Percentiles rank a stretch among this genome's conserved stretches.
phyloP scores from a whole-genome alignment of 2,329 filamentous ascomycete genomes.

The Phoma herbarum region DNA sequence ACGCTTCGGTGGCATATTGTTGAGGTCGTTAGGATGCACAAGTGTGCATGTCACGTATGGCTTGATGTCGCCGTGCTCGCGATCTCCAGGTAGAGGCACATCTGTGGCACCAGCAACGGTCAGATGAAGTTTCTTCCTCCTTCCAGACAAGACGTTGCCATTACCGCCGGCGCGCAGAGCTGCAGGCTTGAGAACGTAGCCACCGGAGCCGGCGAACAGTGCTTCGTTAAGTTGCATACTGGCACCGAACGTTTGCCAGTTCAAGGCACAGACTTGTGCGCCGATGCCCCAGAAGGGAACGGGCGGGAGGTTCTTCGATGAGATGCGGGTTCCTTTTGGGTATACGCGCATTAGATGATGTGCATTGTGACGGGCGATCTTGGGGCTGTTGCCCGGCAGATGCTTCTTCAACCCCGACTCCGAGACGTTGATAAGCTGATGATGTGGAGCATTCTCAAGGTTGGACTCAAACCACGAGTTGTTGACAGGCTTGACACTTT shows the following conservation, averaged over 20 bases:
- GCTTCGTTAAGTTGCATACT: conserved; percentile 75
- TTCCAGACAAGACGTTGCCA: conserved; percentile 58
- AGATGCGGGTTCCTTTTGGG: conserved; percentile 74
- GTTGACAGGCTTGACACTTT: conserved; percentile 72
- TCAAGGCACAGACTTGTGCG: conserved; percentile 74
- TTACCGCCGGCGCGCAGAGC: conserved; percentile 65
- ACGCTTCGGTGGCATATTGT: conserved; percentile 63
- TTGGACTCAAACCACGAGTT: conserved; percentile 69
- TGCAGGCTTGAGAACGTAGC: conserved; percentile 71
- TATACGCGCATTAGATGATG: conserved; percentile 74
- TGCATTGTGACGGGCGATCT: conserved; percentile 69
- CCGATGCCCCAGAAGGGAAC: conserved; percentile 72
- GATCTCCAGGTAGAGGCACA: conserved; percentile 63
- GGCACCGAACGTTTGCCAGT: conserved; percentile 73
- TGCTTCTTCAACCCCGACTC: conserved; percentile 66
- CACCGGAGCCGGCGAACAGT: conserved; percentile 70
- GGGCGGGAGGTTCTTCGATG: conserved; percentile 70
- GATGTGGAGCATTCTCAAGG: conserved; percentile 62
- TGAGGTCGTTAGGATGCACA: conserved; percentile 64
- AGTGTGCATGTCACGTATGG: conserved; percentile 73
- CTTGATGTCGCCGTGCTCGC: conserved; percentile 60
- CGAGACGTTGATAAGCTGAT: conserved; percentile 75
- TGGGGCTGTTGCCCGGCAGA: conserved; percentile 57
- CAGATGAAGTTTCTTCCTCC: conserved; percentile 62
- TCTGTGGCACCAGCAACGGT: conserved; percentile 70